phyloP scores from a whole-genome alignment of 2,329 filamentous ascomycete genomes.

The Penicillium sp. region DNA sequence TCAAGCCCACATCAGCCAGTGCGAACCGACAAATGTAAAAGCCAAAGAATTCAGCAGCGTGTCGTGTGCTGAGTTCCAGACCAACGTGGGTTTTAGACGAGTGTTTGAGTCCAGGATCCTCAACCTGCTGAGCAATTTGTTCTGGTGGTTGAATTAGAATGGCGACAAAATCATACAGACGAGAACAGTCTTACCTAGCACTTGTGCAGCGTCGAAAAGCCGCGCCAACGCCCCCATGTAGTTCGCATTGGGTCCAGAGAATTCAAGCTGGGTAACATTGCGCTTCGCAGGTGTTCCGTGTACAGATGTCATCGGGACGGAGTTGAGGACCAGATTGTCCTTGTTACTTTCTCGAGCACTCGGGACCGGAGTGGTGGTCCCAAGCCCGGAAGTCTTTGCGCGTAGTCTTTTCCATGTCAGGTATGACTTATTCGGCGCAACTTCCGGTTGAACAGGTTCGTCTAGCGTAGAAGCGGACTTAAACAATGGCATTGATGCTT shows the following conservation, averaged over 20 bases:
- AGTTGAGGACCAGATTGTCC: slow-evolving; percentile 66
- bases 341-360: slow-evolving; percentile 50
- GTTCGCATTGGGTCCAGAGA: slow-evolving; percentile 77
- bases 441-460: slow-evolving; percentile 38
- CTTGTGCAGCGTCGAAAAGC: slow-evolving; percentile 88
- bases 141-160: slow-evolving; percentile 53
- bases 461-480: slow-evolving; percentile 58
- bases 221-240: slow-evolving; percentile 91
- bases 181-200: slow-evolving; percentile 65
- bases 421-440: slow-evolving; percentile 64
- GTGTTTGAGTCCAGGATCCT: slow-evolving; percentile 87
- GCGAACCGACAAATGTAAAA: slow-evolving; percentile 97
- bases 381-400: slow-evolving; percentile 77
- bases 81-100: slow-evolving; percentile 93
- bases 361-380: slow-evolving; percentile 37
- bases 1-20: slow-evolving; percentile 74
- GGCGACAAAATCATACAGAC: neutral
- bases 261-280: slow-evolving; percentile 66
- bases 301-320: slow-evolving; percentile 69
- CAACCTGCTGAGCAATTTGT: slow-evolving; percentile 92
- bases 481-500: slow-evolving; percentile 70
- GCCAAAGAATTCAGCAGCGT: slow-evolving; percentile 95
- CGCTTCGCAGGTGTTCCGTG: slow-evolving; percentile 66
- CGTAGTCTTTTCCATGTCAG: slow-evolving; percentile 87
- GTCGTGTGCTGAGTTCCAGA: slow-evolving; percentile 85